Evolutionary conservation across 352 stramenopile genomes (phyloP).

Genomic region (Pythium chondricola): DNA sequence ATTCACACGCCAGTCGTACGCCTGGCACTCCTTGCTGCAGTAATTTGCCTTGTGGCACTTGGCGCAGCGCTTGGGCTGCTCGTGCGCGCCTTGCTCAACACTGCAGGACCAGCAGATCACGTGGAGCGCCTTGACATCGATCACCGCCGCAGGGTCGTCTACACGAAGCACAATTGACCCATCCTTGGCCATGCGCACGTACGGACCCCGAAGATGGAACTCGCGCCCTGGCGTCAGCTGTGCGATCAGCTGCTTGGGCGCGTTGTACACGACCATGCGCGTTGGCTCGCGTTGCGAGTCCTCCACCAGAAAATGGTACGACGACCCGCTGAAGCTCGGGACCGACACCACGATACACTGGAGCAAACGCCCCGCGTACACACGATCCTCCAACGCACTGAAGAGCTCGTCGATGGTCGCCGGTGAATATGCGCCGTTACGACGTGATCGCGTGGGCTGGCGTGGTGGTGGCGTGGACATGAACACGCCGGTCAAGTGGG

Average conservation of each 20-base stretch:
- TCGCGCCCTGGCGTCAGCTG: slow-evolving; percentile 2
- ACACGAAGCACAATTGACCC: slow-evolving; percentile 6
- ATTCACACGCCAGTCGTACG: not conserved
- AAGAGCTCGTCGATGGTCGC: slow-evolving; percentile 12
- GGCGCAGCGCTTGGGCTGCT: not conserved
- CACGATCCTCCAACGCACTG: slow-evolving; percentile 2
- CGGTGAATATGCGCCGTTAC: not conserved
- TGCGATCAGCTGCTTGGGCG: not conserved
- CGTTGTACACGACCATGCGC: slow-evolving; percentile 3
- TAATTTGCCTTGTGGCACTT: not conserved
- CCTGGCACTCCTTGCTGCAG: not conserved
- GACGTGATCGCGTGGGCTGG: not conserved
- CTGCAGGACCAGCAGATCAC: slow-evolving; percentile 8
- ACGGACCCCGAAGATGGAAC: not conserved
- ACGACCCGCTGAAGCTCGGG: slow-evolving; percentile 7
- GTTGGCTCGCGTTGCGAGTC: slow-evolving; percentile 9
- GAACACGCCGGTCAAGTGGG: too few species aligned
- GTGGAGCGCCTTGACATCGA: not conserved
- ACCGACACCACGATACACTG: slow-evolving; percentile 1
- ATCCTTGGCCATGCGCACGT: slow-evolving; percentile 4
- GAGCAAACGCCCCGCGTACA: not conserved
- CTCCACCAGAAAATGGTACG: slow-evolving; percentile 6
- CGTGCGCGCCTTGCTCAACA: not conserved
- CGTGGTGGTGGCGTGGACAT: not conserved
- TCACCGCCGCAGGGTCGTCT: not conserved